Evolutionary conservation across 176 grass and related monocot species (phyloP).

Genomic region (Triticum timopheevii): DNA sequence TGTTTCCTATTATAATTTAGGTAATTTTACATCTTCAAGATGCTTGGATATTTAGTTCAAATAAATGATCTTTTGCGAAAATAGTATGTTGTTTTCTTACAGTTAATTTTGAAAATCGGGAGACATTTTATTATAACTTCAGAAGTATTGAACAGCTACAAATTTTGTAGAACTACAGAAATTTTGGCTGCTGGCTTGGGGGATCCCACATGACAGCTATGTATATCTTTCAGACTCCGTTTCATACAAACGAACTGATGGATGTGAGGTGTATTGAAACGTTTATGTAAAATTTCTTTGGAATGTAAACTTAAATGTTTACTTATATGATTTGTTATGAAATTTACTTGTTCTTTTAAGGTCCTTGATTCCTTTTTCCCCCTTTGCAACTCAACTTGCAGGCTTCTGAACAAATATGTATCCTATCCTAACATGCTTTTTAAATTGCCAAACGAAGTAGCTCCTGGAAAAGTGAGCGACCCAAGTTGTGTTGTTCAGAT

Average conservation of each 20-base stretch:
- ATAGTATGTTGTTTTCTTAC: not conserved
- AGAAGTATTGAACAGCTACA: not conserved
- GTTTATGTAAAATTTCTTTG: not conserved
- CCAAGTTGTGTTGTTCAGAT: not conserved
- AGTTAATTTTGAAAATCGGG: not conserved
- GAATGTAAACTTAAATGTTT: not conserved
- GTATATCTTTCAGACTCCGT: not conserved
- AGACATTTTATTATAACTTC: not conserved
- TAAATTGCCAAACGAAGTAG: not conserved
- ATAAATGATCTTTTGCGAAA: not conserved
- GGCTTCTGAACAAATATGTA: not conserved
- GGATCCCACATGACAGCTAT: not conserved
- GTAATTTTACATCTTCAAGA: not conserved
- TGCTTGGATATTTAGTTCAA: not conserved
- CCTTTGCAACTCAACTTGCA: not conserved
- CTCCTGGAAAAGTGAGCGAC: not conserved
- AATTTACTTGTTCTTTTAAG: constrained; percentile 12
- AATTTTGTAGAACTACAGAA: not conserved
- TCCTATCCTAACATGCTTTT: constrained; percentile 10
- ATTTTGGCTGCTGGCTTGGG: not conserved
- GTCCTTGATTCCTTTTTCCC: not conserved
- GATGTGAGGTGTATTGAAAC: not conserved
- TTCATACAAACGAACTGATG: not conserved
- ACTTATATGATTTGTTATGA: not conserved
- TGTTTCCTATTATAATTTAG: not conserved